Conservation (phyloP, 495 filamentous ascomycete genomes). For the Entonaema liquescens region DNA sequence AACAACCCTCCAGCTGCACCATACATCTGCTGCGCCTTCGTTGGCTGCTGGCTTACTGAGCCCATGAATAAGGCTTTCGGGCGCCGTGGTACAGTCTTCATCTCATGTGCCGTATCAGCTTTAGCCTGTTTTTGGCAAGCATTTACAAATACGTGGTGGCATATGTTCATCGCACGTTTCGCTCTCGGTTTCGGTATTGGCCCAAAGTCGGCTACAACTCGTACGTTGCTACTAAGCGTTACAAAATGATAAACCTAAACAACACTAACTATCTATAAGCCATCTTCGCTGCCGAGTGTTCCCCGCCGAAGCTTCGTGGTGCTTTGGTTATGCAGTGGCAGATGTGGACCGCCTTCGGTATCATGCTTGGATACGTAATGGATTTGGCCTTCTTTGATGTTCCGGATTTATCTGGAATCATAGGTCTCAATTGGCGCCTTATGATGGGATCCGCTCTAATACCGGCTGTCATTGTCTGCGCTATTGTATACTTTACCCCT, state of each 20-base stretch:
- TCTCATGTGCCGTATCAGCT: slow-evolving; percentile 58
- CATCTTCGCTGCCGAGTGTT: slow-evolving; percentile 79
- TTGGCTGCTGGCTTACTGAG: slow-evolving; percentile 85
- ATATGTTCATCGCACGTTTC: slow-evolving; percentile 77
- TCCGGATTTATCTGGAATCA: slow-evolving; percentile 59
- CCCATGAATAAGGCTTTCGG: slow-evolving; percentile 83
- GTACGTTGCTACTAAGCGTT: slow-evolving; percentile 25
- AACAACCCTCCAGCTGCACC: slow-evolving; percentile 54
- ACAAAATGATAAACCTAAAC: neutral
- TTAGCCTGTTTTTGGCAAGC: slow-evolving; percentile 80
- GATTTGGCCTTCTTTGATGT: slow-evolving; percentile 78
- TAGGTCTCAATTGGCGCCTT: slow-evolving; percentile 79
- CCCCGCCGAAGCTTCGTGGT: slow-evolving; percentile 76
- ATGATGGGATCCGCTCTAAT: slow-evolving; percentile 85
- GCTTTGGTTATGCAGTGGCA: slow-evolving; percentile 79
- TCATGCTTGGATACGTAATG: slow-evolving; percentile 78
- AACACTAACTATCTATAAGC: slow-evolving; percentile 21
- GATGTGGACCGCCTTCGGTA: slow-evolving; percentile 87
- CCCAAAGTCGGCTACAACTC: slow-evolving; percentile 78
- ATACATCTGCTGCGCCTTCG: slow-evolving; percentile 78
- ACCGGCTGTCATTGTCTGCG: slow-evolving; percentile 74
- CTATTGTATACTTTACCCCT: slow-evolving; percentile 75
- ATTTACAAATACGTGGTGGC: slow-evolving; percentile 77
- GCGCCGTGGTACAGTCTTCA: slow-evolving; percentile 83
- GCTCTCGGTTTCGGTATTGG: slow-evolving; percentile 80